Evolutionary conservation across 345 rosid species (phyloP), one percentile per base, ranked within the genome.

Genomic region (Citrus inodora): DNA sequence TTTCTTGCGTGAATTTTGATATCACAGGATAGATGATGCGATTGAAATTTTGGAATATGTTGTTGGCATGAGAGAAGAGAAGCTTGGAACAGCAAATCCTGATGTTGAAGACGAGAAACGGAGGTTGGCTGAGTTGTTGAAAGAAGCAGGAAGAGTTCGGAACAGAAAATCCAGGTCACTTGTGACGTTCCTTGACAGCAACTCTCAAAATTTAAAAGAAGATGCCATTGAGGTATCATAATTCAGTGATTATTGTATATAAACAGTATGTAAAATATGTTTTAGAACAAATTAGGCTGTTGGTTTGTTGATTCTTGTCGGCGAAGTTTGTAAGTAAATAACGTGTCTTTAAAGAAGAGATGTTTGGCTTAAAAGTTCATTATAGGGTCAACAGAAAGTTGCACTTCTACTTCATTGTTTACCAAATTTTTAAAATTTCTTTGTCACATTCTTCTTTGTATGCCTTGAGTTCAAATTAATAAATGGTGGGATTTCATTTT

Each of bases 71-170:
- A 94, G 98, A 86, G 99, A 96, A 70, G 94, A 96, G 86, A 94
- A 96, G 87, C 97, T 96, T 6, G 99, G 99, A 82, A 96, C 97
- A 2, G 98, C 97, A 67, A 91, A 91, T 87, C 97, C 98, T 1
- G 98, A 96, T 66, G 99, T 92, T 64, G 89, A 85, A 2, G 97
- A 89, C 19, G 98, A 96, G 83, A 96, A 91, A 73, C 74, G 88
- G 84, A 86, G 99, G 83, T 62, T 96, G 33, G 87, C 82, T 1
- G 95, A 87, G 82, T 79, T 94, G 86, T 78, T 96, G 90, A 96
- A 91, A 83, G 98, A 94, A 78, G 97, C 97, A 67, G 97, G 98
- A 62, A 91, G 88, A 81, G 94, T 86, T 55, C 73, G 99, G 81
- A 89, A 75, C 81, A 82, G 90, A 81, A 90, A 91, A 83, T 88